These are phyloP conservation scores for Coprinellus micaceus DNA, from an alignment of 768 basidiomycete genomes.

Conservation along the genomic window DNA sequence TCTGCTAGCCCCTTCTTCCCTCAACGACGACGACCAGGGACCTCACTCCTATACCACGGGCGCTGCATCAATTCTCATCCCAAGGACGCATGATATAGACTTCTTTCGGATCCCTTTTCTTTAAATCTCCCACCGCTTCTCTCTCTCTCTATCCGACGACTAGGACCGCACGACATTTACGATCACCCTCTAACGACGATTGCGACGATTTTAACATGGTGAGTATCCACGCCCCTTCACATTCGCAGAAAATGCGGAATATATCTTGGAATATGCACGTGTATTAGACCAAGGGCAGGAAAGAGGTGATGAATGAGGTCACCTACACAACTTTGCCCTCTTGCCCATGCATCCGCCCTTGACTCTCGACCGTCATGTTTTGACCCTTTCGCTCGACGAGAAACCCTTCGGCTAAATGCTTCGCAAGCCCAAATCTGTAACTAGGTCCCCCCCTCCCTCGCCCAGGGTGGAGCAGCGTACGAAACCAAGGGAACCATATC, in stretches of 20 bases:
- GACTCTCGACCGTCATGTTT: slow-evolving; percentile 10
- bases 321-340: not conserved
- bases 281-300: slow-evolving; percentile 6
- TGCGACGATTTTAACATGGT: slow-evolving; percentile 12
- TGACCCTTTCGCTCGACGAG: slow-evolving; percentile 14
- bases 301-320: slow-evolving; percentile 23
- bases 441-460: slow-evolving; percentile 49
- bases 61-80: no score
- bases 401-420: slow-evolving; percentile 10
- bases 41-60: not conserved
- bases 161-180: not conserved
- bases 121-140: not conserved
- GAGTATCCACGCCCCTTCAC: not conserved
- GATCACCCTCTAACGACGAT: slow-evolving; percentile 4
- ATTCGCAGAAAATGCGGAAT: slow-evolving; percentile 3
- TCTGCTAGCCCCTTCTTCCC: not conserved
- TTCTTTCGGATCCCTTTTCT: slow-evolving; percentile 1
- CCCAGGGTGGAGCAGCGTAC: slow-evolving; percentile 42
- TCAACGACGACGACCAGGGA: not conserved
- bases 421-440: slow-evolving; percentile 29
- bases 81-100: not conserved
- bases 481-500: slow-evolving; percentile 54
- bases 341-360: slow-evolving; percentile 7
- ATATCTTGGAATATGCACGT: slow-evolving; percentile 4
- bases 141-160: slow-evolving; percentile 3